Base-by-base conservation (phyloP, 257 asterid species). In the Solanum bukasovii region DNA sequence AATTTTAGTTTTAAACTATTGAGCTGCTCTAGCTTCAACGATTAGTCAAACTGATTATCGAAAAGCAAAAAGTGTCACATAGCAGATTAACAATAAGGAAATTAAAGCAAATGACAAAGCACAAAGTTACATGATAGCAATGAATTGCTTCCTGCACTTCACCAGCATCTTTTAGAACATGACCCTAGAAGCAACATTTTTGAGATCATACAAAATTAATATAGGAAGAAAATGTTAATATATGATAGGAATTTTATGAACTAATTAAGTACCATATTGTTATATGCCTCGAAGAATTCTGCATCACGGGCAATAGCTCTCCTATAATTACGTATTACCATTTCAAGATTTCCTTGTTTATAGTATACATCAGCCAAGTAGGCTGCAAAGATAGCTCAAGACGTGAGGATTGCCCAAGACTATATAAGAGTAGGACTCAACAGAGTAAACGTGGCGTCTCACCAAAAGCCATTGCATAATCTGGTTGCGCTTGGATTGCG, bases 131-230 rank as follows among this genome's bases (percentile, higher is more conserved):
- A 67, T 94, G 94, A 87, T 95, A 97, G 91, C 96, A 97, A 87
- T 92, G 94, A 65, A 95, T 96, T 86, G 98, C 98, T 91, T 97
- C 99, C 74, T 96, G 99, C 68, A 96, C 94, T 93, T 96, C 91
- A 71, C 96, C 96, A 87, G 99, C 94, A 91, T 97, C 99, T 94
- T 97, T 96, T 89, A 97, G 92, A 86, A 95, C 99, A 92, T 93
- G 94, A 37, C 98, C 98, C 99, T 97, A 89, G 42, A 83, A 88
- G 83, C 74, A 72, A 81, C 79, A 20, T 46, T 35, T 78, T 44
- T 14, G 84, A 37, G 20, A 63, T 31, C 37, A 81, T 20, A 86
- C 61, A 20, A 82, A 86, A 87, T 67, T 40, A 6, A 12, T 72
- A 37, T 75, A 3, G 6, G 11, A 1, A 75, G 42, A 74, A 84